Conservation (phyloP, 192 early-diverging fungal genomes). For the Podila horticola region DNA sequence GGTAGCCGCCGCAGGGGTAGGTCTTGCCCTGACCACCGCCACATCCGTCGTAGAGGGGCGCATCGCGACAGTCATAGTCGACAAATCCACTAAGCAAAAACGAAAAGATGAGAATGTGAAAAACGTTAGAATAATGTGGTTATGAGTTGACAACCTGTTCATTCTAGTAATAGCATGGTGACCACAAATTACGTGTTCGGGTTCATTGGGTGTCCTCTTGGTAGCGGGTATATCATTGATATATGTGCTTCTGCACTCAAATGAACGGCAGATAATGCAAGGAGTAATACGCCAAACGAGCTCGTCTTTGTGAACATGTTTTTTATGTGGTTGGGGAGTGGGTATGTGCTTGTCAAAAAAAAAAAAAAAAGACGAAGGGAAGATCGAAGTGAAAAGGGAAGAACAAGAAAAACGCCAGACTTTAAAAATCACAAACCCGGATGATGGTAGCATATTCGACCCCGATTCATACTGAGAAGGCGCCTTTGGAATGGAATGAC, state of each 20-base stretch:
- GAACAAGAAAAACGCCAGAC: too few relatives aligned
- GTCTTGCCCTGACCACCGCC: slow-evolving; percentile 31
- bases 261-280: neutral
- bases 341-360: neutral
- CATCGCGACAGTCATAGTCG: slow-evolving; percentile 41
- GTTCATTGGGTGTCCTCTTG: slow-evolving; percentile 46
- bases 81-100: slow-evolving; percentile 13
- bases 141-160: too few relatives aligned
- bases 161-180: too few relatives aligned
- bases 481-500: too few relatives aligned
- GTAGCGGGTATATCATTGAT: slow-evolving; percentile 44
- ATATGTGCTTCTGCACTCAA: slow-evolving; percentile 29
- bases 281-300: neutral
- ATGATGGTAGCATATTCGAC: too few relatives aligned
- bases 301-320: slow-evolving; percentile 1
- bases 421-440: too few relatives aligned
- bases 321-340: neutral
- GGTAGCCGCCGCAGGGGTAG: slow-evolving; percentile 55
- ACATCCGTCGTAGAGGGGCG: slow-evolving; percentile 41
- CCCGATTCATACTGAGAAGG: too few relatives aligned
- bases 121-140: neutral
- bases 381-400: too few relatives aligned
- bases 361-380: too few relatives aligned
- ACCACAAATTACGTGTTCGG: slow-evolving; percentile 33
- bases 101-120: neutral